Evolutionary conservation across 176 grass and related monocot genomes (phyloP).

Genomic region (Alopecurus myosuroides): DNA sequence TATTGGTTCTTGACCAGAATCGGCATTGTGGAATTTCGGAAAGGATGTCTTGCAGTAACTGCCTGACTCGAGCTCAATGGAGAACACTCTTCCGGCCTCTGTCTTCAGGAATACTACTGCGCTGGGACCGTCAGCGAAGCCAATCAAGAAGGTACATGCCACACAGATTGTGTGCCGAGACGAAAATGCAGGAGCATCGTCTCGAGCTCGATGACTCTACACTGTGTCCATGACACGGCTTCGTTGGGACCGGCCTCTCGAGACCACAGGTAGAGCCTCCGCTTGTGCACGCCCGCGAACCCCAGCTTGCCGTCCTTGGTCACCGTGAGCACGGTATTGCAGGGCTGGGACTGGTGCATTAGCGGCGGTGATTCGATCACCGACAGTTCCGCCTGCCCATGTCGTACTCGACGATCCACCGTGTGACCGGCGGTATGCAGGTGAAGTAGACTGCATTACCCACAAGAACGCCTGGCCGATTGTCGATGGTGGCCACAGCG

Average conservation of each 20-base stretch:
- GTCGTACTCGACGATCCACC: neutral
- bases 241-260: neutral
- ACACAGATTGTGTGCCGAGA: neutral
- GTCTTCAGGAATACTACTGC: neutral
- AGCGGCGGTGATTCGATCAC: neutral
- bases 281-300: neutral
- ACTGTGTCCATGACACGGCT: neutral
- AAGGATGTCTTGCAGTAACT: neutral
- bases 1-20: neutral
- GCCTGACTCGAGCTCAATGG: neutral
- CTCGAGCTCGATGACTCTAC: neutral
- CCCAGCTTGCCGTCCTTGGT: neutral
- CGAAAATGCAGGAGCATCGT: neutral
- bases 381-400: neutral
- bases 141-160: neutral
- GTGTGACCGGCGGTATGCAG: neutral
- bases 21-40: neutral
- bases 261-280: neutral
- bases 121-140: neutral
- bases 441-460: neutral
- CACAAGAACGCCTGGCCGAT: neutral
- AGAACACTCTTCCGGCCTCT: neutral
- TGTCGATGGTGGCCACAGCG: neutral
- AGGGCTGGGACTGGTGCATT: neutral
- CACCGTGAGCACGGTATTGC: neutral